These are phyloP conservation scores for Microbotryum scabiosae DNA, from an alignment of 1,284 basidiomycete species.

Conservation along the genomic window DNA sequence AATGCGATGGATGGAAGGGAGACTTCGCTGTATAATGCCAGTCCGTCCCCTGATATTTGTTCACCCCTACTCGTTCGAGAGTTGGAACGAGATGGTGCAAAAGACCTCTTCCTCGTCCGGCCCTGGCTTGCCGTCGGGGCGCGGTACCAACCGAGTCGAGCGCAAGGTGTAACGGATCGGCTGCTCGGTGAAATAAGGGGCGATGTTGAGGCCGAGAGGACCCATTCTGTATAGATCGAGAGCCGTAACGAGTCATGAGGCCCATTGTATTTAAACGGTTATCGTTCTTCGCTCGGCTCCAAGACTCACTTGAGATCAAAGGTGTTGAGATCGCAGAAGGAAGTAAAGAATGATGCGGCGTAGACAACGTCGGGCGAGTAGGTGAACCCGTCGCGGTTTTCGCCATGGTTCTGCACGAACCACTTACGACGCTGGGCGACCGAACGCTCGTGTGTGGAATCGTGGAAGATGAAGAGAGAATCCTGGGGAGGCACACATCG, in stretches of 20 bases:
- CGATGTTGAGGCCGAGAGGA: constrained; percentile 29
- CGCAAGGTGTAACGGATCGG: constrained; percentile 43
- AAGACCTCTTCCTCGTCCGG: constrained; percentile 39
- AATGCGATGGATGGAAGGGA: no score
- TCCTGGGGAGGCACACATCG: constrained; percentile 26
- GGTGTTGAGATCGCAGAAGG: constrained; percentile 34
- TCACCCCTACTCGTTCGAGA: constrained; percentile 9
- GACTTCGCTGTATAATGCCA: no score
- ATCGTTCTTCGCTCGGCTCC: neutral
- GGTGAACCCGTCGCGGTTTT: constrained; percentile 35
- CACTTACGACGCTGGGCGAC: constrained; percentile 41
- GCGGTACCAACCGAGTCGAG: constrained; percentile 30
- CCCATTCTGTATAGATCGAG: constrained; percentile 10
- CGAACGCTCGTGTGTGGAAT: constrained; percentile 33
- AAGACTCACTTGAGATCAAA: constrained; percentile 23
- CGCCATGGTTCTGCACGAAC: constrained; percentile 34
- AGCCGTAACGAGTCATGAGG: neutral
- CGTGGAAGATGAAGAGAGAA: constrained; percentile 42
- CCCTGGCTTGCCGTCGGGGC: constrained; percentile 21
- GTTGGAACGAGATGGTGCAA: constrained; percentile 40
- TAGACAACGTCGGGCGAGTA: constrained; percentile 38
- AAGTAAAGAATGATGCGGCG: constrained; percentile 29
- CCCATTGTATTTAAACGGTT: no score
- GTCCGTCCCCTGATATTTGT: no score
- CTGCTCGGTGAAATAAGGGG: constrained; percentile 37